A percentile compares a stretch with the other conserved stretches of the same genome.
These are phyloP conservation scores for Papilionanthe hybrid DNA, from an alignment of 116 monocot genomes.

Conservation along the genomic window DNA sequence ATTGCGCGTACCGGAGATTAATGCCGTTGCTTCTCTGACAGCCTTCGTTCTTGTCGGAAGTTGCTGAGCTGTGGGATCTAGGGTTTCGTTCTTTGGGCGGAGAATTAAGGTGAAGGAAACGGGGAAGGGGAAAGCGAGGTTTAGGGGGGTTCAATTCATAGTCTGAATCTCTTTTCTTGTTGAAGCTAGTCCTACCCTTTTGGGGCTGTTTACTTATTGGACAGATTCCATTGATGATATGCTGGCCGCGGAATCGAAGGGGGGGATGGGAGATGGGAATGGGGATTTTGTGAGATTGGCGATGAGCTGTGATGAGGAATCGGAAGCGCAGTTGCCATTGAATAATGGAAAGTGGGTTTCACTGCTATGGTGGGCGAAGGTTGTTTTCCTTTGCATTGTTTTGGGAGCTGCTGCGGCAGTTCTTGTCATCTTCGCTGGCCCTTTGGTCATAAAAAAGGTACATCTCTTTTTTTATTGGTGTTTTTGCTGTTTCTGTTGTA, in stretches of 20 bases:
- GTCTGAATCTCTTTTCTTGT: background rate
- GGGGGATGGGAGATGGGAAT: background rate
- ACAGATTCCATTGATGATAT: background rate
- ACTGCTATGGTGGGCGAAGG: slow-evolving; percentile 9
- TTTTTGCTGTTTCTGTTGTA: background rate
- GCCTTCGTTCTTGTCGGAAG: background rate
- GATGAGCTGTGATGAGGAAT: background rate
- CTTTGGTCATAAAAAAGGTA: slow-evolving; percentile 9
- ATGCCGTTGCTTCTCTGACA: background rate
- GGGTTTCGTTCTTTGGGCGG: slow-evolving; percentile 4
- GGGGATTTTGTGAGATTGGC: slow-evolving; percentile 5
- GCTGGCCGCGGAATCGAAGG: background rate
- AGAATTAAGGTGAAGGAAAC: background rate
- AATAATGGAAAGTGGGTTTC: slow-evolving; percentile 2
- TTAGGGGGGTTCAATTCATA: background rate
- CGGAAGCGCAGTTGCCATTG: background rate
- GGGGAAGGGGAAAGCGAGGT: background rate
- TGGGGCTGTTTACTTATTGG: background rate
- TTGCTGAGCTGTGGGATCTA: background rate
- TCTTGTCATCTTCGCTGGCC: slow-evolving; percentile 4
- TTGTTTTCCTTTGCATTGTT: slow-evolving; percentile 6
- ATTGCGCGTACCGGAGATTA: background rate
- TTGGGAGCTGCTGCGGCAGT: slow-evolving; percentile 8
- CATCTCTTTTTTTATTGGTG: background rate
- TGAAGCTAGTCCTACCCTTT: background rate